Evolutionary conservation across 805 yeast species (phyloP).

Genomic region (Metschnikowia kofuensis): DNA sequence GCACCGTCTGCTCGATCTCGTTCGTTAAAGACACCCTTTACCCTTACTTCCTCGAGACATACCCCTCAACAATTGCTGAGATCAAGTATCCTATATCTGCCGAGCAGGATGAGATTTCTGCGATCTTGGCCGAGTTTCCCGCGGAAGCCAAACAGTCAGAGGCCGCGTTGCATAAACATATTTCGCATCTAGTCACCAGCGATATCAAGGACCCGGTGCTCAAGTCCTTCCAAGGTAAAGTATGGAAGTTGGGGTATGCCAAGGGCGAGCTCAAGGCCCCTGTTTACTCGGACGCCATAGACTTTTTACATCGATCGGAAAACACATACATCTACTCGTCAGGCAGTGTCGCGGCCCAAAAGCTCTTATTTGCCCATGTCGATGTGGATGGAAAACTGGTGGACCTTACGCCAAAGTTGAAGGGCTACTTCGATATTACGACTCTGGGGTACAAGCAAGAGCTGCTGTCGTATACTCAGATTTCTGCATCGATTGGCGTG

Average conservation of each 20-base stretch:
- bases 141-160: slow-evolving; percentile 22
- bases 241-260: slow-evolving; percentile 80
- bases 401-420: slow-evolving; percentile 53
- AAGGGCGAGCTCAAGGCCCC: slow-evolving; percentile 79
- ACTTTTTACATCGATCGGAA: slow-evolving; percentile 39
- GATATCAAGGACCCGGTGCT: slow-evolving; percentile 78
- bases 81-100: slow-evolving; percentile 21
- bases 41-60: slow-evolving; percentile 66
- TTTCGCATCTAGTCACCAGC: slow-evolving; percentile 51
- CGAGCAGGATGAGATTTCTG: slow-evolving; percentile 21
- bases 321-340: slow-evolving; percentile 77
- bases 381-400: slow-evolving; percentile 28
- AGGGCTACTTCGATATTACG: slow-evolving; percentile 81
- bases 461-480: slow-evolving; percentile 53
- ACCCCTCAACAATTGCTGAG: slow-evolving; percentile 36
- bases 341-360: slow-evolving; percentile 87
- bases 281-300: slow-evolving; percentile 67
- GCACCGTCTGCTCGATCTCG: slow-evolving; percentile 88
- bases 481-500: slow-evolving; percentile 41
- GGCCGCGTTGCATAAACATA: slow-evolving; percentile 42
- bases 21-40: slow-evolving; percentile 77
- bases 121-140: slow-evolving; percentile 48
- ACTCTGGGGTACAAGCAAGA: slow-evolving; percentile 75
- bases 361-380: slow-evolving; percentile 68
- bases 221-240: slow-evolving; percentile 76